These are phyloP conservation scores for Mentha longifolia DNA, from an alignment of 257 asterid species.

Conservation along the genomic window DNA sequence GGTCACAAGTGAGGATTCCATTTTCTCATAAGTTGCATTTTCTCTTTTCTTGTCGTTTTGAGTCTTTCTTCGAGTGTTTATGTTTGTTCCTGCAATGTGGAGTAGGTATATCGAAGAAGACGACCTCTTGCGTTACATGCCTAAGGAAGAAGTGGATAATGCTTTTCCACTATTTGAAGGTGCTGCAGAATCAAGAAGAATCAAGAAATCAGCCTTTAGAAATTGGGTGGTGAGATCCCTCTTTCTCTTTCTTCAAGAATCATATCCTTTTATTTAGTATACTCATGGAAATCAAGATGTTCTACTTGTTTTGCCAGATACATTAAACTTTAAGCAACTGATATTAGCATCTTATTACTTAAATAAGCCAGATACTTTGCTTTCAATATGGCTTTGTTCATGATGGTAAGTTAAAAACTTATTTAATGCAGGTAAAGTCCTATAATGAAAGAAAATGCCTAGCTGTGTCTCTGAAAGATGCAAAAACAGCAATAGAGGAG, in stretches of 20 bases:
- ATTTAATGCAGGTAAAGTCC: slow-evolving; percentile 46
- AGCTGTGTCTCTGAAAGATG: slow-evolving; percentile 57
- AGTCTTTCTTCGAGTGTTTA: neutral
- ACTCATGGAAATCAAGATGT: no score
- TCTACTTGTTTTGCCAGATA: no score
- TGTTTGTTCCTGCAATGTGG: neutral
- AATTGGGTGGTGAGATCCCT: slow-evolving; percentile 65
- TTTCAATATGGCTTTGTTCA: neutral
- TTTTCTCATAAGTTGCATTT: neutral
- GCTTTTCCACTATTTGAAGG: slow-evolving; percentile 70
- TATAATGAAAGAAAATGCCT: slow-evolving; percentile 61
- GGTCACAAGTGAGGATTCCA: slow-evolving; percentile 53
- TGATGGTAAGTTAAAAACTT: neutral
- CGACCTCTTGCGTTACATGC: slow-evolving; percentile 64
- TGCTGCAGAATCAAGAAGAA: slow-evolving; percentile 58
- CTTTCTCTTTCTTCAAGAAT: no score
- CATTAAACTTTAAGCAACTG: no score
- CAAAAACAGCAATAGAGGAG: slow-evolving; percentile 69
- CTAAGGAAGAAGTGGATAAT: slow-evolving; percentile 67
- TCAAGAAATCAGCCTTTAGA: slow-evolving; percentile 64
- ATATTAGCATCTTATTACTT: no score
- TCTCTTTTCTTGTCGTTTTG: neutral
- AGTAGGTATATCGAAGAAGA: slow-evolving; percentile 69
- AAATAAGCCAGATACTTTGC: no score
- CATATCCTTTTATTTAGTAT: no score